Percentiles rank a stretch among this genome's conserved stretches.
These are phyloP conservation scores for Zygnema cylindricum DNA, from an alignment of 139 green algal species.

Conservation along the genomic window DNA sequence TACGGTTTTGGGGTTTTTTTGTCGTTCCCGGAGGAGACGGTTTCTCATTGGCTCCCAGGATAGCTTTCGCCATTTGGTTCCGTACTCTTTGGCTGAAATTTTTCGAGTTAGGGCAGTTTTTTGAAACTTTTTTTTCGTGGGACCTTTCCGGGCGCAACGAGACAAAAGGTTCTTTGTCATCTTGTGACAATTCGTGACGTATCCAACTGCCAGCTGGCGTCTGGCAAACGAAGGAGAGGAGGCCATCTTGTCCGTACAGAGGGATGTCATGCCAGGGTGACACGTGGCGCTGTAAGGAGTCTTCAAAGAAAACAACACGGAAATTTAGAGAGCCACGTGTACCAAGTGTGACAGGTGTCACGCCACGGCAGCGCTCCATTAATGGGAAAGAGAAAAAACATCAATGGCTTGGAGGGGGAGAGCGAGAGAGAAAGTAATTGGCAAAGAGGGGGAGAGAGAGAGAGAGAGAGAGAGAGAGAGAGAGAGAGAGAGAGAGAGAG, in stretches of 20 bases:
- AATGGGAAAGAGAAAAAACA: neutral
- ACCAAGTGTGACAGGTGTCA: neutral
- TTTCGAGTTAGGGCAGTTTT: neutral
- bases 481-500: neutral
- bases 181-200: constrained; percentile 14
- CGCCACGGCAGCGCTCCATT: neutral
- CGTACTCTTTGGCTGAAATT: neutral
- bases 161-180: constrained; percentile 7
- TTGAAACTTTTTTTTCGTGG: neutral
- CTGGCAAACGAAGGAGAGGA: constrained; percentile 41
- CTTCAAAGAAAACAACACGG: neutral
- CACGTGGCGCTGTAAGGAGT: neutral
- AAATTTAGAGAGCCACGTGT: neutral
- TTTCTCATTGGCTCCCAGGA: too few relatives aligned
- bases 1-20: too few relatives aligned
- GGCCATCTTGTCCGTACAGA: neutral
- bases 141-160: neutral
- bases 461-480: neutral
- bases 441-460: neutral
- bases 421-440: neutral
- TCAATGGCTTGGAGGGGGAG: neutral
- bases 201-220: constrained; percentile 21
- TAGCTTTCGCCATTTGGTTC: too few relatives aligned
- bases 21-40: too few relatives aligned
- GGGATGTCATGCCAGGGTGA: constrained; percentile 50